phyloP scores from a whole-genome alignment of 2,329 filamentous ascomycete genomes.

The Penicillium sumatraense region DNA sequence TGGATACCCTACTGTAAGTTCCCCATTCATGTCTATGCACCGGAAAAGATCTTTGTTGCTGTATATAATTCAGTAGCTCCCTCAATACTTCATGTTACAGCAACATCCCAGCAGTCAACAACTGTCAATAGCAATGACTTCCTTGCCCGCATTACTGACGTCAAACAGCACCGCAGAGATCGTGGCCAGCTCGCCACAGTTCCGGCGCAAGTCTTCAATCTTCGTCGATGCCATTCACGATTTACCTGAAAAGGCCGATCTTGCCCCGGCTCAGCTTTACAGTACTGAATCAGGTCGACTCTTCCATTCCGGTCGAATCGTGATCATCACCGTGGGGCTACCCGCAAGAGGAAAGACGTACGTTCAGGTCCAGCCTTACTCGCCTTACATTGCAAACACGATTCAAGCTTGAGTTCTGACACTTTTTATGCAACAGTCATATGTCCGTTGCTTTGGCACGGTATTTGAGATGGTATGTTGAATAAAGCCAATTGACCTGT shows the following conservation, averaged over 20 bases:
- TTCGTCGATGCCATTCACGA: conserved; percentile 98
- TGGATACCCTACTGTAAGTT: conserved; percentile 56
- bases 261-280: conserved; percentile 96
- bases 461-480: conserved; percentile 80
- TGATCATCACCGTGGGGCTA: conserved; percentile 94
- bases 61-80: no score
- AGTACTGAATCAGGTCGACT: conserved; percentile 96
- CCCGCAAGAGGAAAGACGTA: conserved; percentile 95
- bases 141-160: conserved; percentile 29
- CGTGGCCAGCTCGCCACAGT: conserved; percentile 85
- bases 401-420: conserved; percentile 4
- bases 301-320: conserved; percentile 96
- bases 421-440: conserved; percentile 60
- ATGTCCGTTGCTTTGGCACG: conserved; percentile 94
- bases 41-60: not conserved
- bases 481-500: not conserved
- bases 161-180: conserved; percentile 79
- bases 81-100: no score
- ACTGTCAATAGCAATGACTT: not conserved
- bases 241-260: conserved; percentile 76
- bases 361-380: conserved; percentile 40
- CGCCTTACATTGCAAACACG: not conserved
- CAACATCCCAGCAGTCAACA: no score
- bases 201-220: conserved; percentile 90
- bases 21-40: not conserved